phyloP scores from a whole-genome alignment of 2,329 filamentous ascomycete genomes.

The Trichoderma sp. region DNA sequence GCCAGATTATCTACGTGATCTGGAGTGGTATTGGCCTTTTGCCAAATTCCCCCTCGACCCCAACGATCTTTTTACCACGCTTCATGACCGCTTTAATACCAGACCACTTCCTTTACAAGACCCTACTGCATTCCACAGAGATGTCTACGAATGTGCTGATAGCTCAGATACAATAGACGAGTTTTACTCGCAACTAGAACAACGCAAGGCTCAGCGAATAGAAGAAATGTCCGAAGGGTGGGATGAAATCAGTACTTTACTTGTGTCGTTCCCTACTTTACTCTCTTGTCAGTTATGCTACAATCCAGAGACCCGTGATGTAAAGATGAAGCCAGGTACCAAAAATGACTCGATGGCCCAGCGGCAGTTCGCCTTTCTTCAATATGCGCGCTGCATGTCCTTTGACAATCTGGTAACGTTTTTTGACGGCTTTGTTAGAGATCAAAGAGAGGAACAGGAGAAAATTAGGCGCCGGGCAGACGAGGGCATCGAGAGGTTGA shows the following conservation, averaged over 20 bases:
- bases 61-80: conserved; percentile 1
- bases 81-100: conserved; percentile 11
- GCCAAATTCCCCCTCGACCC: background rate
- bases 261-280: background rate
- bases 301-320: background rate
- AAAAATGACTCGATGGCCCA: background rate
- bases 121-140: background rate
- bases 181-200: background rate
- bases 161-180: background rate
- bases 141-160: background rate
- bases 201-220: background rate
- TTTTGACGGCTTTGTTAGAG: conserved; percentile 5
- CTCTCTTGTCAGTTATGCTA: background rate
- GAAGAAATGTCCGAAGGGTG: background rate
- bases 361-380: background rate
- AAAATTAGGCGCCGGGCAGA: background rate
- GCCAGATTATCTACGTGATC: background rate
- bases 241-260: background rate
- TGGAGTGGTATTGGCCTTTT: background rate
- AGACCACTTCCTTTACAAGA: background rate
- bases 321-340: background rate
- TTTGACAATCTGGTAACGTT: conserved; percentile 2
- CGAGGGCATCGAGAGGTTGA: background rate
- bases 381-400: background rate
- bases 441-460: background rate